Evolutionary conservation across 108 stramenopile genomes (phyloP).

Genomic region (Skeletonema costatum): DNA sequence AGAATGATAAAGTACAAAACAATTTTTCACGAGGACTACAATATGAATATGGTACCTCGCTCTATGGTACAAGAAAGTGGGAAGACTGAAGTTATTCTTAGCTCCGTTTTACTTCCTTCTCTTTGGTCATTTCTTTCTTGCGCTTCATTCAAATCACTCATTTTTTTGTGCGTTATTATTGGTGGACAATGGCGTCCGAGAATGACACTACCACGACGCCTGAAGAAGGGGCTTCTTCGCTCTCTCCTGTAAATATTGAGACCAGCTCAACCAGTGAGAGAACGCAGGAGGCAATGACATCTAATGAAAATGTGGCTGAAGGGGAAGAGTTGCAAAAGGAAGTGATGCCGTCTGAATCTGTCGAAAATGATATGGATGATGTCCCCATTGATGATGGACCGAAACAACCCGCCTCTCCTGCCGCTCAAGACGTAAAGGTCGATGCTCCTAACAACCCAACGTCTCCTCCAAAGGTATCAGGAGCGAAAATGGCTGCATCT

Average conservation of each 20-base stretch:
- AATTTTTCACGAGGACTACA: no score
- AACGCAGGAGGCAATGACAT: background rate
- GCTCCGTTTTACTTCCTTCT: background rate
- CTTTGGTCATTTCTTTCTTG: background rate
- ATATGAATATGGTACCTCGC: no score
- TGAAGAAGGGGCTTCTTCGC: background rate
- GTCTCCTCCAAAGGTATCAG: background rate
- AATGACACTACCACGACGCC: background rate
- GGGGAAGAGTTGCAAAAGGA: background rate
- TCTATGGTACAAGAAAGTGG: no score
- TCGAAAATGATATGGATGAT: background rate
- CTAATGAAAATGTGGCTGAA: background rate
- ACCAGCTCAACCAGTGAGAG: background rate
- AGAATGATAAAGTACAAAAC: background rate
- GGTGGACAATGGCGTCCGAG: background rate
- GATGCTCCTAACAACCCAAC: background rate
- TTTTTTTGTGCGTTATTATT: background rate
- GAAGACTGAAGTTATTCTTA: background rate
- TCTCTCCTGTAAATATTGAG: background rate
- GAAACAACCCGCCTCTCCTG: background rate
- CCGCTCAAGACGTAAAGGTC: background rate
- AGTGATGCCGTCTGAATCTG: background rate
- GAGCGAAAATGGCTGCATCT: background rate
- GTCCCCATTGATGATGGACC: background rate
- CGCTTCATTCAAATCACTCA: background rate